Base-by-base conservation (phyloP, 495 filamentous ascomycete genomes). In the Pseudevernia furfuracea region DNA sequence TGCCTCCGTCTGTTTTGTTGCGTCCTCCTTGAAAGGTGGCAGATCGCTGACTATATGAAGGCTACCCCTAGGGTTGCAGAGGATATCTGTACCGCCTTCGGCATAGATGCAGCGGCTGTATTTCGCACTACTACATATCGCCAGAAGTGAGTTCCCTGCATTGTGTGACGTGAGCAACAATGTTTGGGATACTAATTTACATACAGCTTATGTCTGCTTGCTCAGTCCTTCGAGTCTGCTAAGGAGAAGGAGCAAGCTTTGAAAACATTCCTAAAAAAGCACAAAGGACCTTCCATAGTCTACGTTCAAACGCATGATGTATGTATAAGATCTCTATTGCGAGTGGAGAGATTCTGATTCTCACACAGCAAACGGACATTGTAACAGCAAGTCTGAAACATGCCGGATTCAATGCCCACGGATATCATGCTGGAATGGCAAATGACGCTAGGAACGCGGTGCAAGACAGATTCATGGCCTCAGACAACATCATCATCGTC, bases 41-140 rank as follows among this genome's bases (percentile, higher is more conserved):
- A 23, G 39, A n/a, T 15, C 19, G 25, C 30, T 65, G 25, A 68
- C 8, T 3, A 21, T 6, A 23, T 58, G 11, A 38, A 74, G 72
- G 83, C 83, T 41, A 84, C 82, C 8, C 77, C 78, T 38, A 77
- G 77, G 34, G 82, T 85, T 46, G 75, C 77, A 12, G 70, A 77
- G 10, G 83, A 86, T 65, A 79, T 85, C 32, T 79, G 79, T 60
- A 69, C 67, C 28, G 76, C 75, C 1, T 86, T 86, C 65, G 66
- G 77, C 32, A 82, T 87, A 55, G 63, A 78, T 49, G 65, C 69
- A 38, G 73, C 74, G 11, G 79, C 76, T 9, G 65, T 85, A 8
- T 86, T 85, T 68, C 75, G 78, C 36, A 84, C 81, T 5, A 78
- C 83, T 5, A 82, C 79, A 2, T 86, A 85, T 68, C 74, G 84